These are phyloP conservation scores for Phytophthora aleatoria DNA, from an alignment of 352 stramenopile species.

Conservation along the genomic window DNA sequence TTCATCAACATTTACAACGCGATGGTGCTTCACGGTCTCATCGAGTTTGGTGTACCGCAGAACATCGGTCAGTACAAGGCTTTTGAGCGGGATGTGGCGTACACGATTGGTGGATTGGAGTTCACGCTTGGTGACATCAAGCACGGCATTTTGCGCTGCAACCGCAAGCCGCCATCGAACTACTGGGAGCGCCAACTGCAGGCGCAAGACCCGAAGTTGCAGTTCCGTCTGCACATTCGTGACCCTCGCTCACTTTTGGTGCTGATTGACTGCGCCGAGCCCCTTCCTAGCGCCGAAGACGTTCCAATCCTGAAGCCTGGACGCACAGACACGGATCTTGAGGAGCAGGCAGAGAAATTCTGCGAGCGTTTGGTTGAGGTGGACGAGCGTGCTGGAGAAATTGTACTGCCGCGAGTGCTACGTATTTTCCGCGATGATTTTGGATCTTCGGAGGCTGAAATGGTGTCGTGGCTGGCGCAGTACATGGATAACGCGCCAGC, in stretches of 20 bases:
- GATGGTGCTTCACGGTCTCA: constrained; percentile 86
- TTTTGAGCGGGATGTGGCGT: constrained; percentile 84
- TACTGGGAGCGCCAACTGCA: constrained; percentile 89
- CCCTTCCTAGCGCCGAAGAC: constrained; percentile 59
- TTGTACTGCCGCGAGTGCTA: constrained; percentile 77
- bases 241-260: constrained; percentile 83
- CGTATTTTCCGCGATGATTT: constrained; percentile 89
- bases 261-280: constrained; percentile 77
- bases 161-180: constrained; percentile 86
- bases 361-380: constrained; percentile 71
- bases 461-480: constrained; percentile 86
- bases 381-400: constrained; percentile 54
- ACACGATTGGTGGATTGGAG: constrained; percentile 74
- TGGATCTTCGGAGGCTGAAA: constrained; percentile 80
- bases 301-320: constrained; percentile 83
- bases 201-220: constrained; percentile 79
- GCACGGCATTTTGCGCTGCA: constrained; percentile 87
- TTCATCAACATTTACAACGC: constrained; percentile 92
- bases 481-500: constrained; percentile 80
- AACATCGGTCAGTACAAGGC: constrained; percentile 83
- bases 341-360: constrained; percentile 83
- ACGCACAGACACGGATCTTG: constrained; percentile 84
- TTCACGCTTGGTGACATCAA: constrained; percentile 89
- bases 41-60: constrained; percentile 87
- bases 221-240: constrained; percentile 87